A percentile compares a stretch with the other conserved stretches of the same genome.
Evolutionary conservation across 345 rosid genomes (phyloP).

Genomic region (Ricinus communis): DNA sequence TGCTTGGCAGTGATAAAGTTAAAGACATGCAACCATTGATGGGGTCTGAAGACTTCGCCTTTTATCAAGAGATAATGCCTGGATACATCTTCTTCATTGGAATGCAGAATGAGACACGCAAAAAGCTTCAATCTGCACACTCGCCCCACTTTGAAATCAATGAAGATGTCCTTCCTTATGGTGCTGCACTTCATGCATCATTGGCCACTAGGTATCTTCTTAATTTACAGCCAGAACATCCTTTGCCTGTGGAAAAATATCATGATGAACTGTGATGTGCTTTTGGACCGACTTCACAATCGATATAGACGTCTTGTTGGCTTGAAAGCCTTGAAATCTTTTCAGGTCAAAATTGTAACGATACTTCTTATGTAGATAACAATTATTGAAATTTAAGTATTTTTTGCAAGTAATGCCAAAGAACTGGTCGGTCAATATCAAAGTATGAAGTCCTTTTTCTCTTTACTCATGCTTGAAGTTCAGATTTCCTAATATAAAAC

Average conservation of each 20-base stretch:
- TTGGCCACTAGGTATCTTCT: constrained; percentile 66
- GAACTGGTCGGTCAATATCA: not conserved
- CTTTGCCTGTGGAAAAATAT: constrained; percentile 21
- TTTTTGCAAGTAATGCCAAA: not conserved
- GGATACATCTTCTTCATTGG: constrained; percentile 75
- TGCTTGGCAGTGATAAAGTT: constrained; percentile 60
- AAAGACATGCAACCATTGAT: constrained; percentile 62
- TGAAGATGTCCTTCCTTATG: constrained; percentile 75
- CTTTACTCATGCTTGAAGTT: not conserved
- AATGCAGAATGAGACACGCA: constrained; percentile 49
- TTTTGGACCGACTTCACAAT: constrained; percentile 4
- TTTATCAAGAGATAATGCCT: constrained; percentile 72
- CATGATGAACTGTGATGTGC: constrained; percentile 61
- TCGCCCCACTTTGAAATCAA: constrained; percentile 62
- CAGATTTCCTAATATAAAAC: not conserved
- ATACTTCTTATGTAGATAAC: not conserved
- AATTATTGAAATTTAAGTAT: not conserved
- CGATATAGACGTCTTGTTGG: not conserved
- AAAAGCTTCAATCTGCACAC: constrained; percentile 42
- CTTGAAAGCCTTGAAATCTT: not conserved
- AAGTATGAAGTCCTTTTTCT: not conserved
- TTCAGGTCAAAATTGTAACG: constrained; percentile 2
- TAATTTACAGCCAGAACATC: constrained; percentile 30
- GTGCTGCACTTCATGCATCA: constrained; percentile 91
- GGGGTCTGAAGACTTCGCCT: constrained; percentile 92